A percentile compares a stretch with the other conserved stretches of the same genome.
phyloP scores from a whole-genome alignment of 805 yeast genomes.

The Candida qinlingensis region DNA sequence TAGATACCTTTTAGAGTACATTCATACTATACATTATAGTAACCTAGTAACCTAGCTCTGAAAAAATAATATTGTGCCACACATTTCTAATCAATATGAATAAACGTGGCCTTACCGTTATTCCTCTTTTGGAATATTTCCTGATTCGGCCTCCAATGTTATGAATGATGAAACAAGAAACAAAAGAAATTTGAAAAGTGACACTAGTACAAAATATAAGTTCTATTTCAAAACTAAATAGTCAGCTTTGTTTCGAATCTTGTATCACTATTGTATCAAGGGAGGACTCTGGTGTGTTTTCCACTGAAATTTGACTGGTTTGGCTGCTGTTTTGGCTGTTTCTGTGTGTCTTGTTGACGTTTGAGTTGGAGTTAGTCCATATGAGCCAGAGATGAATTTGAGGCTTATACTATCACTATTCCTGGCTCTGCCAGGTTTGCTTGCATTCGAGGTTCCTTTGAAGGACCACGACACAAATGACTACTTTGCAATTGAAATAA shows the following conservation, averaged over 20 bases:
- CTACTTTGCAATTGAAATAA: constrained; percentile 61
- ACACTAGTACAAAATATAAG: neutral
- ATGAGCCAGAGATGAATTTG: constrained; percentile 4
- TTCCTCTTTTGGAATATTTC: neutral
- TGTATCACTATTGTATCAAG: neutral
- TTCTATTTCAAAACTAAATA: neutral
- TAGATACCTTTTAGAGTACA: no score
- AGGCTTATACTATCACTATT: constrained; percentile 4
- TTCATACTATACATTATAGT: no score
- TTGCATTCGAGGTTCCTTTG: constrained; percentile 25
- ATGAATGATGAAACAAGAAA: neutral
- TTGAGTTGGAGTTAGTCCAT: neutral
- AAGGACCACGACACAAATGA: constrained; percentile 46
- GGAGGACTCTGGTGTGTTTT: neutral
- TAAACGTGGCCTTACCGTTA: neutral
- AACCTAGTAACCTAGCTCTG: no score
- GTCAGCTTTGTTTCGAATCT: neutral
- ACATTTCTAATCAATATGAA: neutral
- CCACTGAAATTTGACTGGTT: neutral
- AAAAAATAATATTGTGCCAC: no score
- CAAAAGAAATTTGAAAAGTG: neutral
- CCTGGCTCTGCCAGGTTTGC: neutral
- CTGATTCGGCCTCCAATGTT: neutral
- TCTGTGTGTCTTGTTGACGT: neutral
- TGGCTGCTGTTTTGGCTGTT: neutral